Evolutionary conservation across 108 stramenopile species (phyloP), one percentile per base, ranked within the genome.

Genomic region (Nitzschia palea): DNA sequence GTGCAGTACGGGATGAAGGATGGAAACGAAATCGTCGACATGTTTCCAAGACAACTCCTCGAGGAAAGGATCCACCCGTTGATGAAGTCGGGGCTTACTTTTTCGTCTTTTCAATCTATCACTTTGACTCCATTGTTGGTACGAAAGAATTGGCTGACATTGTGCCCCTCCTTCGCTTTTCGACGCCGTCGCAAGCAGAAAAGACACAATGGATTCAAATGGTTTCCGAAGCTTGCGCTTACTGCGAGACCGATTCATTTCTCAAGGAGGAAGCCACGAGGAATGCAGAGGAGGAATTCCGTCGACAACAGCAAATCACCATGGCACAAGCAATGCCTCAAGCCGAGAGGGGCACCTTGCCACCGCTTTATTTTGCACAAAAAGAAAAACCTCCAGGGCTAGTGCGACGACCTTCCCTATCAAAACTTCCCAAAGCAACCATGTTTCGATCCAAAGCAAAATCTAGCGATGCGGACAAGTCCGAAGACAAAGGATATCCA

Each of bases 1-100:
- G 91, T 68, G 91, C 91, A 18, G 85, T 93, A 3, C 76, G 83
- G 44, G 91, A 93, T 66, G 91, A 93, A 34, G 91, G 91, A 9
- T 82, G 67, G 27, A 93, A 93, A 50, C 45, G 67, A 14, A 86
- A 88, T 61, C 79, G 69, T 43, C 69, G 83, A 3, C 61, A 87
- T 34, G 25, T 42, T 23, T 40, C 34, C 29, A 70, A 71, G 47
- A 53, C 12, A 10, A 62, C 30, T 0, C 34, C 37, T 14, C 60
- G 36, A 42, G 70, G 50, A 20, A 15, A 45, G 8, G 58, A 63
- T 15, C 72, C 63, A 12, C 65, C 69, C 42, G n/a, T 74, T 3
- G 72, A 81, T 27, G 75, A 82, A 62, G 45, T 66, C 1, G 90
- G 90, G 58, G 84, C 87, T 2, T 87, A 83, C 57, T 93, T 86